A percentile compares a stretch with the other conserved stretches of the same genome.
Conservation (phyloP, 1,139 yeast species). For the Saccharomycopsis phalli region DNA sequence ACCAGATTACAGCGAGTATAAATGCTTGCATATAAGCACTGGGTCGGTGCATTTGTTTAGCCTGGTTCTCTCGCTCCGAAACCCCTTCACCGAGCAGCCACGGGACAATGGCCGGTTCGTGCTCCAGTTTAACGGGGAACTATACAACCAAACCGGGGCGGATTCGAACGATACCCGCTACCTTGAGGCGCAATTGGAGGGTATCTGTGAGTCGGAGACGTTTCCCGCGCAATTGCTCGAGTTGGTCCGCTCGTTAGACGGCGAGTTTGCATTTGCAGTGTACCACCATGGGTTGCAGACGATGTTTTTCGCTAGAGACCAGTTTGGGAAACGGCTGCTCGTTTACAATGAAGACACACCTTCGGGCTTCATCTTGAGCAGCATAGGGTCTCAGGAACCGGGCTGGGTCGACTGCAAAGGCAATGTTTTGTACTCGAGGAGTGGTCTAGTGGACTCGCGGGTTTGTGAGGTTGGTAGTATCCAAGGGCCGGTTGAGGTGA, state of each 20-base stretch:
- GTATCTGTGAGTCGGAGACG: conserved; percentile 2
- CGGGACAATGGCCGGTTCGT: conserved; percentile 31
- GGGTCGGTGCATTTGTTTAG: conserved; percentile 37
- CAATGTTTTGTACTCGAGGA: conserved; percentile 34
- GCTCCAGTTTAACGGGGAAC: conserved; percentile 82
- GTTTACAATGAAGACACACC: conserved; percentile 32
- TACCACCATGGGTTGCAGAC: conserved; percentile 31
- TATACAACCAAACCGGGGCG: conserved; percentile 41
- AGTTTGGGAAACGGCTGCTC: conserved; percentile 72
- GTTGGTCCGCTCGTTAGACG: conserved; percentile 40
- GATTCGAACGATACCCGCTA: conserved; percentile 41
- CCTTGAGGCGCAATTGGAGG: conserved; percentile 28
- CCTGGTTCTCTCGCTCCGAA: conserved; percentile 70
- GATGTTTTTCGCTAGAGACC: conserved; percentile 77
- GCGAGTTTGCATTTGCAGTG: conserved; percentile 69
- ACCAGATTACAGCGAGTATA: conserved; percentile 37
- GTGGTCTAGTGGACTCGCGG: conserved; percentile 21
- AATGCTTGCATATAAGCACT: conserved; percentile 8
- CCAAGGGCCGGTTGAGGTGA: too few relatives aligned
- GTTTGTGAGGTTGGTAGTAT: too few relatives aligned
- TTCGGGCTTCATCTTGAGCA: conserved; percentile 20
- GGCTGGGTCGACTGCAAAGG: conserved; percentile 44
- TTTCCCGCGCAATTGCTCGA: neutral
- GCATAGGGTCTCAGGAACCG: conserved; percentile 28
- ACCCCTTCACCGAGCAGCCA: conserved; percentile 75